Conservation (phyloP, 768 basidiomycete species). For the Dacryopinax primogenitus region DNA sequence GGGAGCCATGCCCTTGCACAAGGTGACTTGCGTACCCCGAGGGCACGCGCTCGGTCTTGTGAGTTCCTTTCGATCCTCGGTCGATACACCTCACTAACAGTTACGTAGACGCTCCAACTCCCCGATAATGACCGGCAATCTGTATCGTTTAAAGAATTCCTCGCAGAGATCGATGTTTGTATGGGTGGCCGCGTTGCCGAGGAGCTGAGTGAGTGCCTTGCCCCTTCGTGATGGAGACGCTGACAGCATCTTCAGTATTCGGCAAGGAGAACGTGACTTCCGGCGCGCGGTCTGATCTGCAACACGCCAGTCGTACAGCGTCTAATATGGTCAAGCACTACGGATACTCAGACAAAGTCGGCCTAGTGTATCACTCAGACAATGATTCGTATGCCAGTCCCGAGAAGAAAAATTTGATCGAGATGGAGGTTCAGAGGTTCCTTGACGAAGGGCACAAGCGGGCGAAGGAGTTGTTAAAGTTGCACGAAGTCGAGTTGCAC, state of each 20-base stretch:
- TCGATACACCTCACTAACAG: slow-evolving; percentile 6
- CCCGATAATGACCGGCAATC: slow-evolving; percentile 68
- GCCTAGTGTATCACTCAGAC: slow-evolving; percentile 71
- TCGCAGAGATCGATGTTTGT: slow-evolving; percentile 75
- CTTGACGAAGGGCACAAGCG: slow-evolving; percentile 59
- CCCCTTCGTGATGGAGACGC: neutral
- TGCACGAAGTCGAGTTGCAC: slow-evolving; percentile 62
- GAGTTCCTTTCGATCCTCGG: slow-evolving; percentile 27
- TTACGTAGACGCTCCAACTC: slow-evolving; percentile 49
- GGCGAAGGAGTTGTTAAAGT: slow-evolving; percentile 48
- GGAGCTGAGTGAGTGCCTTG: slow-evolving; percentile 53
- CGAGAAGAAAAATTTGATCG: slow-evolving; percentile 68
- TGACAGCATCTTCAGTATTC: slow-evolving; percentile 44
- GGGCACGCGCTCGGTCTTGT: slow-evolving; percentile 86
- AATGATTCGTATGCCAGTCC: slow-evolving; percentile 59
- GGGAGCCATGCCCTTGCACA: slow-evolving; percentile 93
- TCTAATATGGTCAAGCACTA: slow-evolving; percentile 78
- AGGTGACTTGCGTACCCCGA: slow-evolving; percentile 93
- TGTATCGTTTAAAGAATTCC: slow-evolving; percentile 57
- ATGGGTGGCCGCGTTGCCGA: slow-evolving; percentile 96
- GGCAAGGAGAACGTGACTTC: slow-evolving; percentile 80
- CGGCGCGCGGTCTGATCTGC: slow-evolving; percentile 82
- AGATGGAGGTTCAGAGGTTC: slow-evolving; percentile 63
- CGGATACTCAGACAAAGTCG: slow-evolving; percentile 66
- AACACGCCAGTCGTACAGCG: slow-evolving; percentile 65